Conservation (phyloP, 2,329 filamentous ascomycete genomes). For the Hypoxylon sp. region DNA sequence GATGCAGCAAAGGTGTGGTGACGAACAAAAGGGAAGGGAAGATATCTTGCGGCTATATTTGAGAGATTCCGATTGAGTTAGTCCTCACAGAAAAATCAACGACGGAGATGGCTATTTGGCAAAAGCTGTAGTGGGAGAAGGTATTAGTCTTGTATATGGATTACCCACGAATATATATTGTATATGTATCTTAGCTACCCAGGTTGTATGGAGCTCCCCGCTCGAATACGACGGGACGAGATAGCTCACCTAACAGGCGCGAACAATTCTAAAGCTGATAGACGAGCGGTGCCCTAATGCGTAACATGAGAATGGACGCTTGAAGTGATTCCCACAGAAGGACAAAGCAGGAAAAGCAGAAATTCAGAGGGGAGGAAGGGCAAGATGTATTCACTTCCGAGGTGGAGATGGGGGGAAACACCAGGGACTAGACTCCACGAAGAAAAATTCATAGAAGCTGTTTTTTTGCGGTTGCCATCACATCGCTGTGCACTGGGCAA, state of each 20-base stretch:
- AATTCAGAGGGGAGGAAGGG: slow-evolving; percentile 19
- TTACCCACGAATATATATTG: not conserved
- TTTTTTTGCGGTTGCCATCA: slow-evolving; percentile 19
- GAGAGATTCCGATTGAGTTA: slow-evolving; percentile 19
- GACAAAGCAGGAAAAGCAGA: slow-evolving; percentile 11
- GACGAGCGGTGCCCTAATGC: slow-evolving; percentile 16
- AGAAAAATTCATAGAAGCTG: slow-evolving; percentile 21
- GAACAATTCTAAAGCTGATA: slow-evolving; percentile 18
- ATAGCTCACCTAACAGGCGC: slow-evolving; percentile 12
- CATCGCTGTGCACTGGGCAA: slow-evolving; percentile 36
- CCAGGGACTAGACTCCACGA: slow-evolving; percentile 14
- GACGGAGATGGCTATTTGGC: not conserved
- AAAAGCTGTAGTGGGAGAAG: not conserved
- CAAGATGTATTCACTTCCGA: slow-evolving; percentile 29
- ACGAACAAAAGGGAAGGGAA: slow-evolving; percentile 1
- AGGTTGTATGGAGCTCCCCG: slow-evolving; percentile 9
- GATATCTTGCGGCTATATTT: slow-evolving; percentile 4
- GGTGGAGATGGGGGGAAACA: slow-evolving; percentile 36
- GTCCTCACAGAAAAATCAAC: not conserved
- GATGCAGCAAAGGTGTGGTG: slow-evolving; percentile 27
- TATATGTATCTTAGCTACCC: slow-evolving; percentile 12
- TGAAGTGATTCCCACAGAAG: slow-evolving; percentile 26
- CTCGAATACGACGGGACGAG: slow-evolving; percentile 12
- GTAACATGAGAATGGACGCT: slow-evolving; percentile 9
- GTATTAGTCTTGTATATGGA: not conserved